Base-by-base conservation (phyloP, 768 basidiomycete species). In the Lentinula guzmanii region DNA sequence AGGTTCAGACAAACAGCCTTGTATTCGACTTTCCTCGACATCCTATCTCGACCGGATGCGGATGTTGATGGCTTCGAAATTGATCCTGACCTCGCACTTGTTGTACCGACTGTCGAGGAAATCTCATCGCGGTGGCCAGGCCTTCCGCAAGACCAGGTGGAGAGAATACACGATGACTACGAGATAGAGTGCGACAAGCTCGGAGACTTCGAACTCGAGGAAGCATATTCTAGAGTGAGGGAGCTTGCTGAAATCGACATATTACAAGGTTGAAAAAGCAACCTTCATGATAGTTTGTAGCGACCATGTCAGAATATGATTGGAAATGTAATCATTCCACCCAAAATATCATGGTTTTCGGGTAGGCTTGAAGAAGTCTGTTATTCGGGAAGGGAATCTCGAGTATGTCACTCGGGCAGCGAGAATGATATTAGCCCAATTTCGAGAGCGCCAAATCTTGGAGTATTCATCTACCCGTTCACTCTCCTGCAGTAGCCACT, bases 1-100 rank as follows among this genome's bases (percentile, higher is more conserved):
- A 81, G 89, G n/a, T 85, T 91, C 65, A 81, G 83, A 43, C 76
- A 74, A 60, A 95, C 93, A 0, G 91, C 92, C 15, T 74, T 95
- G 34, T 94, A 89, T 72, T 70, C 79, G 9, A 87, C 90, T 0
- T 76, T 95, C 13, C 72, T 74, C 43, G 75, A 79, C 4, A 76
- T 83, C 34, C 66, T 86, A 24, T 66, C 75, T 3, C 77, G 76
- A 55, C 72, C 77, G 24, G 66, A 71, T 48, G 67, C 78, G 51
- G 55, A 31, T 16, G 74, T 78, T 35, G 70, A 78, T 61, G 82
- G 81, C 0, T 82, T 80, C 63, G 80, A 84, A 62, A 78, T 84
- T 8, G 71, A 76, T 46, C 89, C 89, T 4, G 77, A 77, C 18
- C 79, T 83, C 48, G 85, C 87, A n/a, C 69, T 87, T 33, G 70